Percentiles rank a stretch among this genome's conserved stretches.
Evolutionary conservation across 495 filamentous ascomycete genomes (phyloP).

Genomic region (Aspergillus affinis): DNA sequence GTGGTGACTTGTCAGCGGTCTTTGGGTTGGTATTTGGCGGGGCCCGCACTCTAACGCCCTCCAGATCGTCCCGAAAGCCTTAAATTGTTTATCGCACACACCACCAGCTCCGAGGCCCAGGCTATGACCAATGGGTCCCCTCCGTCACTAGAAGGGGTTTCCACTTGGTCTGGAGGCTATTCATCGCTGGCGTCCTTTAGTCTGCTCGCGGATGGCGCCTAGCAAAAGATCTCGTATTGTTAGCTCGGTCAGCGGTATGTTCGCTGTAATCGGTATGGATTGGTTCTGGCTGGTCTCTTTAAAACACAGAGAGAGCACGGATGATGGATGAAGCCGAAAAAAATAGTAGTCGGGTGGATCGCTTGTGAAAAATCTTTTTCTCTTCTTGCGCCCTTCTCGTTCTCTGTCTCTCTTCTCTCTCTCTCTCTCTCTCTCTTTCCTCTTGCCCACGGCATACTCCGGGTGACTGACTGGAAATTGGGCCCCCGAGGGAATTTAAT

Average conservation of each 20-base stretch:
- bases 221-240: slow-evolving; percentile 21
- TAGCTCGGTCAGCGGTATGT: neutral
- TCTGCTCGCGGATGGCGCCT: slow-evolving; percentile 8
- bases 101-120: slow-evolving; percentile 9
- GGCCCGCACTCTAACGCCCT: slow-evolving; percentile 25
- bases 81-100: slow-evolving; percentile 22
- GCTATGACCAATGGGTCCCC: slow-evolving; percentile 13
- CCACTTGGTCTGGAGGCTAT: slow-evolving; percentile 24
- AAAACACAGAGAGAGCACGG: neutral
- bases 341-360: neutral
- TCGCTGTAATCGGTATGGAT: neutral
- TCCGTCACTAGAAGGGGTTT: slow-evolving; percentile 6
- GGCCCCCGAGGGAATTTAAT: neutral
- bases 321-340: slow-evolving; percentile 4
- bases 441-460: neutral
- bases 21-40: slow-evolving; percentile 11
- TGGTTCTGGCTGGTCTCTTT: neutral
- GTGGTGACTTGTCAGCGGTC: slow-evolving; percentile 23
- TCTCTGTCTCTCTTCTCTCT: neutral
- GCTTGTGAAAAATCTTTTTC: too few relatives aligned
- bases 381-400: too few relatives aligned
- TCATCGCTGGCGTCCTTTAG: slow-evolving; percentile 21
- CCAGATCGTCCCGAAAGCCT: slow-evolving; percentile 27
- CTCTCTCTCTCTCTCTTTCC: neutral
- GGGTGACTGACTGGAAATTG: neutral